Evolutionary conservation across 2,329 filamentous ascomycete species (phyloP), one percentile per base, ranked within the genome.

Genomic region (Pseudogymnoascus sp.): DNA sequence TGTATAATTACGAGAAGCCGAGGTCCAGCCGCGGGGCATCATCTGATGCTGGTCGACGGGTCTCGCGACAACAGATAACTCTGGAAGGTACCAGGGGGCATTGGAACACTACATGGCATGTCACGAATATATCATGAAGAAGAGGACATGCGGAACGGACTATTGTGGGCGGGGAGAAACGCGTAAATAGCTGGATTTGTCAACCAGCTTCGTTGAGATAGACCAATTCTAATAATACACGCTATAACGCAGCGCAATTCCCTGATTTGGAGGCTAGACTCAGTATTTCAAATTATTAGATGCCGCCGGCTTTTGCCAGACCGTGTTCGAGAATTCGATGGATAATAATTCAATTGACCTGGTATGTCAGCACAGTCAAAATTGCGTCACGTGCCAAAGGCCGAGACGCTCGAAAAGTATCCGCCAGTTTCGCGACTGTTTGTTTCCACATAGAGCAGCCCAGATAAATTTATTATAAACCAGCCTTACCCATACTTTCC

Each of bases 231-330:
- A 55, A 55, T 19, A 55, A 55, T 33, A 14, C 49, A 33, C 10
- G 29, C 49, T 55, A 55, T 7, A 33, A 21, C 10, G n/a, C 29
- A 33, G 29, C 16, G 6, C 29, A 33, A 55, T 33, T 55, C 49
- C 49, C 49, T 5, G 6, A 19, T 55, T 55, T 33, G 16, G 49
- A 55, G n/a, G 49, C 49, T 33, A 21, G 49, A 14, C 49, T 33
- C n/a, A 8, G 29, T 55, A 55, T 55, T 55, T 55, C 49, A 55
- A 55, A 55, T 55, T 55, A 55, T 55, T n/a, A 33, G 49, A 55
- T 55, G 29, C 49, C 23, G 45, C 43, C 29, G 10, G 7, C 4
- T 6, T 55, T 21, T 33, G 6, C 16, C 5, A 35, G 16, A 14
- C 29, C n/a, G 10, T 6, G 16, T 55, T 55, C 45, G 49, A 33